phyloP scores from a whole-genome alignment of 192 early-diverging fungal genomes.

The Spinellus fusiger region DNA sequence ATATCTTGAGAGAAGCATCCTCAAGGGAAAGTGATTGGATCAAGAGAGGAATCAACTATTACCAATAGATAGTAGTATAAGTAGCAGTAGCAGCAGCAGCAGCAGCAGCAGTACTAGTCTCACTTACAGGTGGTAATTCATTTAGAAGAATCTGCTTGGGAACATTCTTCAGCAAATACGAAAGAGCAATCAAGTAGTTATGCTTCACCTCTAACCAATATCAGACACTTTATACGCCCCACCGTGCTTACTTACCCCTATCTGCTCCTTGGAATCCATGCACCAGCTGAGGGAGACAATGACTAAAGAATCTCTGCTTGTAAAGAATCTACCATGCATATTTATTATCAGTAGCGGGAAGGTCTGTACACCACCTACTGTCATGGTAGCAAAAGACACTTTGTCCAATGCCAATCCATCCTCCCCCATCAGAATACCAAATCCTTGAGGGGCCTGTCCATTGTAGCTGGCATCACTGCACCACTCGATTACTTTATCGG shows the following conservation, averaged over 20 bases:
- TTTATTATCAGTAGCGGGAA: not conserved
- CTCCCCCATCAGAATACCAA: conserved; percentile 72
- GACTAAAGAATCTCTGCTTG: conserved; percentile 82
- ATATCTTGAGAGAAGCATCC: conserved; percentile 59
- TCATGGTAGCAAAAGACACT: conserved; percentile 56
- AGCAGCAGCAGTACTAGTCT: too few species aligned
- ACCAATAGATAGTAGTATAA: too few species aligned
- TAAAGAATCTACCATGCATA: conserved; percentile 64
- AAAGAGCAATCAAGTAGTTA: conserved; percentile 76
- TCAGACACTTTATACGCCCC: not conserved
- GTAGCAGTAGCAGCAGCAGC: too few species aligned
- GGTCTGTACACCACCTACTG: conserved; percentile 30
- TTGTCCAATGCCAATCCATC: conserved; percentile 66
- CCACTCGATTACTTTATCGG: conserved; percentile 45
- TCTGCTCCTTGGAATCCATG: conserved; percentile 42
- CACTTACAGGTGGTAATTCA: conserved; percentile 64
- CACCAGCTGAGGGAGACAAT: conserved; percentile 65
- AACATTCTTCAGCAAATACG: conserved; percentile 73
- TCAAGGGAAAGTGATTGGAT: conserved; percentile 65
- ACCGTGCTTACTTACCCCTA: conserved; percentile 20
- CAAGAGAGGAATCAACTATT: conserved; percentile 73
- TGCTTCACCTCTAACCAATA: conserved; percentile 48
- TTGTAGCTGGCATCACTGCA: conserved; percentile 39
- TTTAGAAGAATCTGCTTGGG: conserved; percentile 78
- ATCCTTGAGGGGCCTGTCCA: conserved; percentile 54